Base-by-base conservation (phyloP, 495 filamentous ascomycete species). In the Mytilinidion resinicola region DNA sequence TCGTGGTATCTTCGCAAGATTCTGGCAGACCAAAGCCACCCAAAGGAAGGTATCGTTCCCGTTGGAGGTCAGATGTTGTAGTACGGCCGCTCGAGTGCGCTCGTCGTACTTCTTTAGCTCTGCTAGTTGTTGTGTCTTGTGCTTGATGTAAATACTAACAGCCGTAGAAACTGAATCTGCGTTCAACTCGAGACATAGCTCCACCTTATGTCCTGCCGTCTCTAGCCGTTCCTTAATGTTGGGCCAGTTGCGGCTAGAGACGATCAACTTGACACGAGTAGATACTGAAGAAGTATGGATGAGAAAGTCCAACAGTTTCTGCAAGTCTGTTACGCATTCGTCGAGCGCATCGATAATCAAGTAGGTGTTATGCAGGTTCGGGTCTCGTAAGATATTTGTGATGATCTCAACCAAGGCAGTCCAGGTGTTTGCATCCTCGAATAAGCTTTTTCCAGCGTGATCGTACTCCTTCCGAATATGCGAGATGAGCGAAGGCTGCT, bases 201-300 rank as follows among this genome's bases (percentile, higher is more conserved):
- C 67, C n/a, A 51, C 17, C 25, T 63, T 56, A 3, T 56, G 52
- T 0, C 47, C 51, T 12, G 35, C 53, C 3, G 20, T 51, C 14
- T 61, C 53, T 20, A 76, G 61, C 11, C 41, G 12, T 47, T 67
- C 43, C 53, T 72, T 67, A 44, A 76, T 74, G 9, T 56, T 39
- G 1, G 56, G 67, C 51, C 59, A 55, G 56, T 75, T 75, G 21
- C 73, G 70, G 39, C 73, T 39, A 9, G 37, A 39, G 37, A 39
- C 74, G 34, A 78, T 59, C 72, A 65, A 73, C 54, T 74, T 76
- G 53, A 75, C 57, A 30, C 38, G 59, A 10, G 56, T 35, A 39
- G 37, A 39, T 14, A 14, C 8, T 8, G 46, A 51, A 12, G 59
- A 61, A 21, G 11, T 62, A 50, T 42, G 44, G 12, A 38, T 37